Base-by-base conservation (phyloP, 2,329 filamentous ascomycete genomes). In the Sordariomycetes sp. region DNA sequence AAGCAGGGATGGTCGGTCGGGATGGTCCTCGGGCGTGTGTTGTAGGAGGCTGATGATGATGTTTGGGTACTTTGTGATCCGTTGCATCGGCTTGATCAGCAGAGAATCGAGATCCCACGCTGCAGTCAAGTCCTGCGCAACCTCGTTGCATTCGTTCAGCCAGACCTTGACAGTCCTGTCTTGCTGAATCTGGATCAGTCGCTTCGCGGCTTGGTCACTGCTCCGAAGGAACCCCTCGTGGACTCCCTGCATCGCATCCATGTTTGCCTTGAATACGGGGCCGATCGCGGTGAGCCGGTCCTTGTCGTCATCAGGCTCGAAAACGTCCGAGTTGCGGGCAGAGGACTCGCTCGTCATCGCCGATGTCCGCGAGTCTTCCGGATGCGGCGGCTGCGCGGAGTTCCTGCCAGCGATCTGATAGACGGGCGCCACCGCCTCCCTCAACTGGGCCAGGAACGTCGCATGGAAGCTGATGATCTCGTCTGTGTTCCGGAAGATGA, bases 61-160 rank as follows among this genome's bases (percentile, higher is more conserved):
- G 52, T 96, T 84, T 3, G 90, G 90, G 66, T 97, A 99, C 66
- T 96, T 96, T 36, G 92, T 85, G 61, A 97, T 86, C 53, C 94
- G 84, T 71, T 99, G 94, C 69, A 95, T 91, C 1, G 94, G 94
- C 70, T 99, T 99, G 66, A 99, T 92, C 22, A 99, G 80, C n/a
- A 99, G 76, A 0, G 94, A 95, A 69, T 96, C 91, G 60, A 99
- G 72, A 69, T 95, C 89, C 94, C 94, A 99, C 0, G 94, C 92
- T 28, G 85, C 84, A 0, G 94, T 99, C 61, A 99, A 79, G 67
- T 96, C 94, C 63, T 90, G 88, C 13, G 92, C 91, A 65, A 92
- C 91, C 63, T 90, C 85, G 65, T 94, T 90, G 70, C 94, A 99
- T 69, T 96, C 92, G 59, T 86, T 86, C 54, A 97, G 77, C 94